Percentiles rank a stretch among this genome's conserved stretches.
These are phyloP conservation scores for Exophiala sp. DNA, from an alignment of 2,329 filamentous ascomycete species.

Conservation along the genomic window DNA sequence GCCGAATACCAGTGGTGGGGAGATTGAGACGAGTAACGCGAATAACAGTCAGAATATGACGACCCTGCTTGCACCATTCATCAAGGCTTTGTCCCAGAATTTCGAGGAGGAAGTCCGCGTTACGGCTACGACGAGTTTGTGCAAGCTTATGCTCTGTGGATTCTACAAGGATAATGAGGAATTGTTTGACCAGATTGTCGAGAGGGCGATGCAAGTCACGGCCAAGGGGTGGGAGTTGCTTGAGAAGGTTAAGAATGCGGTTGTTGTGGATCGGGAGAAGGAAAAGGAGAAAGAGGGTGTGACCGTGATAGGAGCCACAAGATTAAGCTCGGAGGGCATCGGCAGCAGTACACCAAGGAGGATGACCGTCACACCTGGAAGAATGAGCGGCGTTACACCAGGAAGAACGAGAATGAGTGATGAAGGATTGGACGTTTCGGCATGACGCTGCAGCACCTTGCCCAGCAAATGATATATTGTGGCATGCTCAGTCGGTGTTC, in stretches of 20 bases:
- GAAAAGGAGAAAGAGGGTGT: conserved; percentile 21
- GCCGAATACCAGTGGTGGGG: not conserved
- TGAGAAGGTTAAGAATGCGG: conserved; percentile 46
- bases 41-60: conserved; percentile 3
- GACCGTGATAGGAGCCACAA: too few relatives aligned
- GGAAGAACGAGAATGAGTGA: conserved; percentile 1
- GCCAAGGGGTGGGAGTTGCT: conserved; percentile 45
- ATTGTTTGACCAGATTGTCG: conserved; percentile 55
- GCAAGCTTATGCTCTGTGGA: conserved; percentile 47
- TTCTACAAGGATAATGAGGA: conserved; percentile 38
- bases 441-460: not conserved
- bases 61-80: conserved; percentile 65
- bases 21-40: conserved; percentile 28
- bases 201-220: conserved; percentile 41
- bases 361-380: too few relatives aligned
- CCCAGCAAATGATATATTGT: conserved; percentile 3
- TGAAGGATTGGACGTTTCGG: not conserved
- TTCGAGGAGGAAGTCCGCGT: conserved; percentile 50
- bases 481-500: not conserved
- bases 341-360: too few relatives aligned
- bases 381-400: too few relatives aligned
- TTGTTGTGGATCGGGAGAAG: conserved; percentile 50
- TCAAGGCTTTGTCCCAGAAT: conserved; percentile 55
- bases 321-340: too few relatives aligned
- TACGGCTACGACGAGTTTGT: conserved; percentile 48